phyloP scores from a whole-genome alignment of 352 stramenopile species.

The Phytophthora fragariaefolia region DNA sequence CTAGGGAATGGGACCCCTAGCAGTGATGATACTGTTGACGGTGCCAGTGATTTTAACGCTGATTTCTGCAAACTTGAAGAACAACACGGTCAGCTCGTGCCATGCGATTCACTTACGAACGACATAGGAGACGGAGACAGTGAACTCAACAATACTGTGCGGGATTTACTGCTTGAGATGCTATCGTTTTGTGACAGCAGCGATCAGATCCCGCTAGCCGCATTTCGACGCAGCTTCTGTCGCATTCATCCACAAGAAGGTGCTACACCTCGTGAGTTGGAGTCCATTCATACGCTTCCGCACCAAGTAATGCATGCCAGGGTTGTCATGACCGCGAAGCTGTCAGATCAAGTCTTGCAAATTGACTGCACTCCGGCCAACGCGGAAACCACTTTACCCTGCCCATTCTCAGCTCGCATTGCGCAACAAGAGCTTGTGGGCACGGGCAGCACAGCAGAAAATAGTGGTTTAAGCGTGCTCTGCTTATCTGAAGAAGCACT shows the following conservation, averaged over 20 bases:
- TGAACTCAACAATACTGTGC: conserved; percentile 1
- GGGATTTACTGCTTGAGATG: conserved; percentile 17
- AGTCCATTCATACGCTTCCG: conserved; percentile 2
- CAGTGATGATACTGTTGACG: conserved; percentile 1
- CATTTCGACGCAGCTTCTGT: conserved; percentile 2
- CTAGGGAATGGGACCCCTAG: not conserved
- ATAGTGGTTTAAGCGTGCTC: conserved; percentile 16
- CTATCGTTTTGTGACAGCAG: conserved; percentile 23
- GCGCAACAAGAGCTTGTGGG: conserved; percentile 19
- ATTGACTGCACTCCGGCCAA: conserved; percentile 19
- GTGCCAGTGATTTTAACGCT: conserved; percentile 5
- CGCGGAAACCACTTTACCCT: not conserved
- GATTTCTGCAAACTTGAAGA: conserved; percentile 21
- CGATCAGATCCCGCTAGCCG: conserved; percentile 21
- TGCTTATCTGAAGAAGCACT: conserved; percentile 27
- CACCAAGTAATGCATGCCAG: not conserved
- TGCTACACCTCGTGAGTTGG: not conserved
- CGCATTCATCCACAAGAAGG: not conserved
- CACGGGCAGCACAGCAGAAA: not conserved
- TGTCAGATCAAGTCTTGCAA: conserved; percentile 22
- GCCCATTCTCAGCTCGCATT: conserved; percentile 14
- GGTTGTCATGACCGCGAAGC: conserved; percentile 28
- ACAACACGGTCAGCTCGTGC: conserved; percentile 13
- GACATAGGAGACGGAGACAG: not conserved
- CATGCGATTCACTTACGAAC: conserved; percentile 12